Conservation (phyloP, 2,329 filamentous ascomycete genomes). For the Colletotrichum musae region DNA sequence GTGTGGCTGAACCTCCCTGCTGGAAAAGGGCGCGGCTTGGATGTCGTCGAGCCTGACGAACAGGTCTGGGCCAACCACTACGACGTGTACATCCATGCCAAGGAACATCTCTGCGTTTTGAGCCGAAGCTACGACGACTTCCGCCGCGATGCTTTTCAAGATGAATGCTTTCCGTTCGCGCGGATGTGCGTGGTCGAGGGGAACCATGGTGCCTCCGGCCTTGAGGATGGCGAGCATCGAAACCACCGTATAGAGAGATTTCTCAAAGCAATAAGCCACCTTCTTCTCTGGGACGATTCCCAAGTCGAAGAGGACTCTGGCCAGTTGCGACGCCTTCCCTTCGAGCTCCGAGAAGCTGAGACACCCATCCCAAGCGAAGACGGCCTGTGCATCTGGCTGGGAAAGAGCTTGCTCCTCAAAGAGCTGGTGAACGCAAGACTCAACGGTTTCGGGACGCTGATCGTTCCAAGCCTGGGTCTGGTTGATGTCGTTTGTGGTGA, state of each 20-base stretch:
- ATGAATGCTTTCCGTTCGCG: slow-evolving; percentile 30
- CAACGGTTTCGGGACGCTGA: background rate
- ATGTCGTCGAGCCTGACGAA: slow-evolving; percentile 14
- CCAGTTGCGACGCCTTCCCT: slow-evolving; percentile 38
- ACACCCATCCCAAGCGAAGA: slow-evolving; percentile 45
- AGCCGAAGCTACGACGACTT: slow-evolving; percentile 12
- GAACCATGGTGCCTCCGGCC: slow-evolving; percentile 50
- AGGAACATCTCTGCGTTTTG: background rate
- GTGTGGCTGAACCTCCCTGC: slow-evolving; percentile 9
- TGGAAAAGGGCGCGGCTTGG: slow-evolving; percentile 2
- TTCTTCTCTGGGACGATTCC: slow-evolving; percentile 43
- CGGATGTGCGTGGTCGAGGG: slow-evolving; percentile 46
- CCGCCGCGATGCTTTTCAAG: background rate
- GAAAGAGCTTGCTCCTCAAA: slow-evolving; percentile 4
- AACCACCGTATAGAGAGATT: slow-evolving; percentile 47
- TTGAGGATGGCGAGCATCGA: slow-evolving; percentile 51
- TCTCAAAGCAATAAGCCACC: slow-evolving; percentile 49
- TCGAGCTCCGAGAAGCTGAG: slow-evolving; percentile 44
- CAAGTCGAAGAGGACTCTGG: slow-evolving; percentile 34
- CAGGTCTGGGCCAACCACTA: slow-evolving; percentile 1
- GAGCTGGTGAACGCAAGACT: slow-evolving; percentile 20
- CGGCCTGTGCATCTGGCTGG: slow-evolving; percentile 15
- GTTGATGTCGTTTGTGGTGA: background rate
- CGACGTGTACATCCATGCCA: background rate
- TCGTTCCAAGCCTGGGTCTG: slow-evolving; percentile 16